A percentile compares a stretch with the other conserved stretches of the same genome.
phyloP scores from a whole-genome alignment of 345 rosid species.

The Punica granatum region DNA sequence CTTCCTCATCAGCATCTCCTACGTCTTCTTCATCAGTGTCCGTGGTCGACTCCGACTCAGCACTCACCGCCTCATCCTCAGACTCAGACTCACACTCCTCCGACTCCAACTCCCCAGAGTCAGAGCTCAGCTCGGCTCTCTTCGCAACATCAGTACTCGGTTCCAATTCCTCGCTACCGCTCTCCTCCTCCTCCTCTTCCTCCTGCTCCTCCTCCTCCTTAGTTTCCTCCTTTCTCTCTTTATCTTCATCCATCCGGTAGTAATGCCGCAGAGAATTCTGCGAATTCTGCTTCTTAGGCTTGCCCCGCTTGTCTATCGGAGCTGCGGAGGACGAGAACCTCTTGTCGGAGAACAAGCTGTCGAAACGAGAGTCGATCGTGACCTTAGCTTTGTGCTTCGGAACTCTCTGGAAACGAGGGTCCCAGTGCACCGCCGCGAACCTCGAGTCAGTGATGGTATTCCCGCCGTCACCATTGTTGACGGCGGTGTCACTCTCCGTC shows the following conservation, averaged over 20 bases:
- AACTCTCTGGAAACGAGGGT: constrained; percentile 78
- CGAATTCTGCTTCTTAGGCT: constrained; percentile 31
- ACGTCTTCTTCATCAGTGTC: constrained; percentile 56
- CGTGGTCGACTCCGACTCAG: constrained; percentile 31
- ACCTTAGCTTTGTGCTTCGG: constrained; percentile 62
- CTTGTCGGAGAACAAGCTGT: constrained; percentile 48
- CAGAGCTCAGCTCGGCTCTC: constrained; percentile 17
- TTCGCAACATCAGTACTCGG: constrained; percentile 17
- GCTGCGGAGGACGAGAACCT: constrained; percentile 47
- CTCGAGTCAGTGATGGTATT: constrained; percentile 53
- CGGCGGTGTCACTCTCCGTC: not conserved
- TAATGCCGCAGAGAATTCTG: constrained; percentile 48
- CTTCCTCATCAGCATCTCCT: constrained; percentile 39
- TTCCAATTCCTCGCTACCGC: constrained; percentile 15
- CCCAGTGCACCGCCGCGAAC: constrained; percentile 59
- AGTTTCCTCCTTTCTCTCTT: constrained; percentile 17
- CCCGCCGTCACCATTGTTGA: constrained; percentile 9
- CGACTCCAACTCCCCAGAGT: constrained; percentile 21
- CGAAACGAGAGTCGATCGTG: constrained; percentile 67
- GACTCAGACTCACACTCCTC: constrained; percentile 8
- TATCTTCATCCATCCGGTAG: constrained; percentile 43
- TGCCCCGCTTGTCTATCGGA: constrained; percentile 74
- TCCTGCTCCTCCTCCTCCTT: constrained; percentile 23
- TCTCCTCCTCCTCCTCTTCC: constrained; percentile 8
- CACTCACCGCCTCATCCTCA: constrained; percentile 10